These are phyloP conservation scores for Populus tremula DNA, from an alignment of 345 rosid genomes.

Conservation along the genomic window DNA sequence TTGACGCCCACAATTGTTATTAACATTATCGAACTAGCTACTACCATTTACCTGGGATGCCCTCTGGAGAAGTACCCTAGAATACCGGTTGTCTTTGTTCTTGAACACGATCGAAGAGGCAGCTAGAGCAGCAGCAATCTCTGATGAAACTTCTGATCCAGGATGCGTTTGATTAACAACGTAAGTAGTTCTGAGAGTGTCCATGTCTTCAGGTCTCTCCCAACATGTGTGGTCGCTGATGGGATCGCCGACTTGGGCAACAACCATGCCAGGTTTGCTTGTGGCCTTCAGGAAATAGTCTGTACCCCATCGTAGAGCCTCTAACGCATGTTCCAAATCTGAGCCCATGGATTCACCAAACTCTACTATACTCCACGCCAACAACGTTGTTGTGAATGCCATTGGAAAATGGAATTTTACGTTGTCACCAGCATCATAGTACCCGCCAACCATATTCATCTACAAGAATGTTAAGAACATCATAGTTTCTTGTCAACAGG, in stretches of 20 bases:
- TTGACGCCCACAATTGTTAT: too few species aligned
- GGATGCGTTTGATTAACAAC: conserved; percentile 16
- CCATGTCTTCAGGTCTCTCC: conserved; percentile 36
- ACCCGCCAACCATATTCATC: conserved; percentile 25
- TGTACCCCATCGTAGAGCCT: conserved; percentile 20
- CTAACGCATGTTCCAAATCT: conserved; percentile 10
- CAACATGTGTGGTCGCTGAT: conserved; percentile 20
- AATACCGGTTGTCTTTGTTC: neutral
- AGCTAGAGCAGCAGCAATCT: conserved; percentile 24
- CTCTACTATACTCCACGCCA: conserved; percentile 26
- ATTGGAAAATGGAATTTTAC: conserved; percentile 27
- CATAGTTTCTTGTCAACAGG: too few species aligned
- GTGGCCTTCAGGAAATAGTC: conserved; percentile 28
- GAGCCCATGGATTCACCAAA: conserved; percentile 15
- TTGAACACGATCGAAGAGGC: conserved; percentile 17
- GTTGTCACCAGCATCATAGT: conserved; percentile 33
- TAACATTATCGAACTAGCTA: too few species aligned
- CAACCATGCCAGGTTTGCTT: conserved; percentile 15
- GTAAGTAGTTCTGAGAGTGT: conserved; percentile 22
- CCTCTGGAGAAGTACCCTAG: conserved; percentile 9
- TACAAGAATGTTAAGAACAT: neutral
- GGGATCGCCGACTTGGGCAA: conserved; percentile 24
- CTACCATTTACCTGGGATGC: neutral
- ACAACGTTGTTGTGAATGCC: conserved; percentile 25
- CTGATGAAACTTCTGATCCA: conserved; percentile 23